Evolutionary conservation across 441 rosid genomes (phyloP).

Genomic region (Bocquillonia castaneifolia): DNA sequence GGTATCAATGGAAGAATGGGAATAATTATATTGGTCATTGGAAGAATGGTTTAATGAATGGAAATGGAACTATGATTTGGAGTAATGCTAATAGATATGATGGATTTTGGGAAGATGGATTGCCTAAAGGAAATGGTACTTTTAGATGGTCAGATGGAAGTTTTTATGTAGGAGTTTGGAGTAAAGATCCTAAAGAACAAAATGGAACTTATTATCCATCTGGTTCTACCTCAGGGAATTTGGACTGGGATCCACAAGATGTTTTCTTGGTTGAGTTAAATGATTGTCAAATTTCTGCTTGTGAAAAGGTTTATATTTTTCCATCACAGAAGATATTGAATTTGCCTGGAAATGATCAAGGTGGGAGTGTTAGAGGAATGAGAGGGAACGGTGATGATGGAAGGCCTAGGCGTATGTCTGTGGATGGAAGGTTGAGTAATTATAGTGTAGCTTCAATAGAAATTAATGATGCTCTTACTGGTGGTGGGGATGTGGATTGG

Average conservation of each 20-base stretch:
- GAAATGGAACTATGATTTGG: conserved; percentile 84
- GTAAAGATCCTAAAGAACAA: conserved; percentile 63
- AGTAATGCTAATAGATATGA: conserved; percentile 75
- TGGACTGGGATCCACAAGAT: conserved; percentile 75
- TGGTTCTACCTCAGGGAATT: conserved; percentile 36
- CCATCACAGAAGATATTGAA: conserved; percentile 80
- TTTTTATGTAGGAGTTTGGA: conserved; percentile 85
- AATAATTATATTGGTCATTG: conserved; percentile 74
- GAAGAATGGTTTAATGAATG: conserved; percentile 69
- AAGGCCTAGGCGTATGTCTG: conserved; percentile 47
- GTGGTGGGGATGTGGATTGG: conserved; percentile 27
- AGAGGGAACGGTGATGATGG: conserved; percentile 27
- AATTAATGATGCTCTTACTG: conserved; percentile 16
- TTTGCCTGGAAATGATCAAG: conserved; percentile 38
- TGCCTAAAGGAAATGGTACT: conserved; percentile 88
- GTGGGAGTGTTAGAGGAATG: conserved; percentile 28
- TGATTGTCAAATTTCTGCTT: conserved; percentile 48
- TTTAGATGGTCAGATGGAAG: conserved; percentile 75
- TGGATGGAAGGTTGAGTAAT: conserved; percentile 58
- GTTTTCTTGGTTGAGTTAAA: conserved; percentile 47
- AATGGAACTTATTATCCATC: conserved; percentile 82
- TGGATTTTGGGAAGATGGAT: conserved; percentile 85
- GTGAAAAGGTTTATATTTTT: conserved; percentile 52
- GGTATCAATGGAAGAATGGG: conserved; percentile 81
- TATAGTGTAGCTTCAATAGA: conserved; percentile 27